Evolutionary conservation across 441 rosid genomes (phyloP), one percentile per base, ranked within the genome.

Genomic region (Cnidoscolus chayamansa): DNA sequence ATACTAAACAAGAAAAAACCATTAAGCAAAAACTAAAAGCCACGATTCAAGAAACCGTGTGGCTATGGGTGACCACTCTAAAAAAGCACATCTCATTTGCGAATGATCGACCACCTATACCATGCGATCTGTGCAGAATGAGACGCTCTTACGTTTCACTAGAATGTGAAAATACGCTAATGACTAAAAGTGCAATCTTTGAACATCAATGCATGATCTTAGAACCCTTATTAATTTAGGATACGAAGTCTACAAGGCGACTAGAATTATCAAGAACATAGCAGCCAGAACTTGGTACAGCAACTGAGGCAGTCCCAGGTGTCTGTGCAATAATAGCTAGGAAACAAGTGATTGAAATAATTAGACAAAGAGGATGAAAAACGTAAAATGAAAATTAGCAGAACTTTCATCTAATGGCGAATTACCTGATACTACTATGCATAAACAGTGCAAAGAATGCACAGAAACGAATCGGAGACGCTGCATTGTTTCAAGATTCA

Each of bases 231-330:
- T 3, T 37, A 68, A 32, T 55, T 40, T 16, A 84, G 98, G 98
- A 94, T 94, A 94, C 99, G 62, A 94, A 94, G 69, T 94, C 99
- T 48, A 90, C 81, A 79, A 94, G 87, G 68, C 82, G 96, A 74
- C 99, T 94, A 45, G 98, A 83, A 85, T 88, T 90, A 81, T 90
- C 97, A 49, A 94, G 63, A 79, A 85, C 90, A 65, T 92, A 92
- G 88, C 99, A 94, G 74, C 76, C 83, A 59, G 97, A 88, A 65
- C 75, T 81, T 0, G 97, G 99, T 3, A 84, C 86, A 25, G 79
- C 83, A 53, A 89, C 83, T 45, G 95, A 82, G 12, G 72, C 82
- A 61, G 76, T 78, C 12, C 84, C 74, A 54, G 78, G 20, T 32
- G 79, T 79, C 63, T 78, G 86, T 65, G 72, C 16, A 15, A 82